phyloP scores from a whole-genome alignment of 345 rosid genomes.

The Aethionema arabicum region DNA sequence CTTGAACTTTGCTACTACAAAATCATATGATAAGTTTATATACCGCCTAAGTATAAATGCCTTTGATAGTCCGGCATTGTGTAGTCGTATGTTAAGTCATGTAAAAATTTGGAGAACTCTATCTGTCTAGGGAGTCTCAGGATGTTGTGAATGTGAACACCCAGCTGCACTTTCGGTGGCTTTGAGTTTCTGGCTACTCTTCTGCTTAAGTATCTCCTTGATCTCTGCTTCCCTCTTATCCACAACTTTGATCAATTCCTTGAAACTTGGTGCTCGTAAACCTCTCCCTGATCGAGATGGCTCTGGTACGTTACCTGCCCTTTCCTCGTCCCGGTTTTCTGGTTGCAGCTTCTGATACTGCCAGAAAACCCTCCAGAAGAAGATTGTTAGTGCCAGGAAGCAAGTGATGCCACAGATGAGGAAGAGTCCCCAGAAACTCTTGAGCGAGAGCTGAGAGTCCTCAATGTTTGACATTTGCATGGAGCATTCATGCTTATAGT shows the following conservation, averaged over 20 bases:
- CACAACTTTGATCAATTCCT: slow-evolving; percentile 48
- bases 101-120: slow-evolving; percentile 17
- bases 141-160: slow-evolving; percentile 29
- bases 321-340: slow-evolving; percentile 37
- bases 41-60: slow-evolving; percentile 22
- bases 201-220: slow-evolving; percentile 57
- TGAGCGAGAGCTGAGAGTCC: slow-evolving; percentile 58
- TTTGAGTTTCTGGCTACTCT: slow-evolving; percentile 43
- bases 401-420: slow-evolving; percentile 82
- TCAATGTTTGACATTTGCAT: slow-evolving; percentile 43
- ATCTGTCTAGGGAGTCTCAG: slow-evolving; percentile 21
- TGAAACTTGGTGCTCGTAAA: slow-evolving; percentile 52
- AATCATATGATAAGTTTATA: slow-evolving; percentile 25
- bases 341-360: slow-evolving; percentile 68
- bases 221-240: slow-evolving; percentile 64
- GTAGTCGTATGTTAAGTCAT: slow-evolving; percentile 12
- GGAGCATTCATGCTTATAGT: slow-evolving; percentile 49
- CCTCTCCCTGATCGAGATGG: slow-evolving; percentile 46
- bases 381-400: slow-evolving; percentile 53
- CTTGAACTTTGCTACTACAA: slow-evolving; percentile 34
- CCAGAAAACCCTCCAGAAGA: slow-evolving; percentile 55
- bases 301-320: slow-evolving; percentile 45
- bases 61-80: neutral
- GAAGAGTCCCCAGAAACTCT: slow-evolving; percentile 94
- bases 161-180: slow-evolving; percentile 45